Base-by-base conservation (phyloP, 2,329 filamentous ascomycete genomes). In the Chaetoscypha palmicola region DNA sequence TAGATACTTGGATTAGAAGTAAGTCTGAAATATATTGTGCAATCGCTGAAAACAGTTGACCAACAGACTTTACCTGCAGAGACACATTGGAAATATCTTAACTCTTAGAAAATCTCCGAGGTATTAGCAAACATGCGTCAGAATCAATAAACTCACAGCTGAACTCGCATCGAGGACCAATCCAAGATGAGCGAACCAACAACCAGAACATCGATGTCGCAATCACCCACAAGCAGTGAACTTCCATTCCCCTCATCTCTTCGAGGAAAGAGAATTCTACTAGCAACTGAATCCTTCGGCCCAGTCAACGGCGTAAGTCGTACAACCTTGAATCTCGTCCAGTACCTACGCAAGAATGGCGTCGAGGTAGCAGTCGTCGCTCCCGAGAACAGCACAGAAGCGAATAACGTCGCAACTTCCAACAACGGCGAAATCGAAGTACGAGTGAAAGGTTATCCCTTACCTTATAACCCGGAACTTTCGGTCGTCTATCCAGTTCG, bases 291-390 rank as follows among this genome's bases (percentile, higher is more conserved):
- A 59, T 85, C 80, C 1, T 81, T 84, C 46, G 81, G 81, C 2
- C 81, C 81, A 0, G 78, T 86, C 58, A 86, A 86, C 57, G 81
- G 82, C n/a, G 81, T 86, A 35, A 83, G 77, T 55, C 72, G 80
- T 48, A 86, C 81, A 3, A 86, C 82, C 0, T 67, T 80, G 53
- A 83, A 79, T 68, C 71, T 86, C 40, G 77, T 86, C 42, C 76
- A 79, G 58, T 81, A 85, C 52, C 67, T 86, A 16, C 73, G 79
- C 44, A 66, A 66, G n/a, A 67, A 85, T 52, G 81, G 78, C 16
- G 79, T 74, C 9, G 70, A 79, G 14, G 74, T 86, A 38, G 77
- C 79, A 7, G 77, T 84, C 4, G 80, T 84, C 24, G 80, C 82
- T 31, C 81, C 81, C 65, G 69, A 58, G 58, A 76, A 77, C 50